phyloP scores from a whole-genome alignment of 2,329 filamentous ascomycete species.

The Alternaria brassicae region DNA sequence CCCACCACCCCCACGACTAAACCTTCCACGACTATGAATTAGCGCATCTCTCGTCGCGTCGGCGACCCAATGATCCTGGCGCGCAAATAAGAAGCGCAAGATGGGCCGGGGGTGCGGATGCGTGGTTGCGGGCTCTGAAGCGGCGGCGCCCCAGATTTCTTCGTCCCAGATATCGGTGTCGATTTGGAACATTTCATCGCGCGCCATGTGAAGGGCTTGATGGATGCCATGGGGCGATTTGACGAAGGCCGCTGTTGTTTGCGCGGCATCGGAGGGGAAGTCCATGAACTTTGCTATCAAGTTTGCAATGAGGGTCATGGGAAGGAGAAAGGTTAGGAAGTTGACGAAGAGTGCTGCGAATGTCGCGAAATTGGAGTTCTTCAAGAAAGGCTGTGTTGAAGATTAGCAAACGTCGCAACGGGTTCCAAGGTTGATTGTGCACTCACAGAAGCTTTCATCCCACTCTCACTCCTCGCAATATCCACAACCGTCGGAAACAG shows the following conservation, averaged over 20 bases:
- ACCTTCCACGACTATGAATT: constrained; percentile 45
- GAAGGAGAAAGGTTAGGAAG: constrained; percentile 54
- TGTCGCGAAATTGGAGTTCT: constrained; percentile 36
- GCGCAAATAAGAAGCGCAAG: constrained; percentile 66
- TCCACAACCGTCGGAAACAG: constrained; percentile 59
- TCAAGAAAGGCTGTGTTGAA: constrained; percentile 31
- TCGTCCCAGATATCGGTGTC: constrained; percentile 64
- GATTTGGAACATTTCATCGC: constrained; percentile 65
- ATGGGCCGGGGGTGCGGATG: constrained; percentile 51
- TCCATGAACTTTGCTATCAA: constrained; percentile 55
- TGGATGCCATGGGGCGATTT: constrained; percentile 58
- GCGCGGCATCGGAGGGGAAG: constrained; percentile 54
- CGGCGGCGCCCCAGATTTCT: constrained; percentile 64
- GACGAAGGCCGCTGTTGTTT: constrained; percentile 60
- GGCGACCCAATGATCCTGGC: constrained; percentile 68
- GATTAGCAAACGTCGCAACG: constrained; percentile 2
- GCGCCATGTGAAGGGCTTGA: constrained; percentile 66
- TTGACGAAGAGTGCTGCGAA: constrained; percentile 49
- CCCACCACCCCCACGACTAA: constrained; percentile 18
- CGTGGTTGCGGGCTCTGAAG: constrained; percentile 22
- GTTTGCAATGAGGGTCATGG: constrained; percentile 48
- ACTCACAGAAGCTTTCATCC: constrained; percentile 51
- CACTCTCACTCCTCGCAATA: constrained; percentile 54
- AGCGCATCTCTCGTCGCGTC: constrained; percentile 64
- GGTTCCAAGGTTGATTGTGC: not conserved